Conservation (phyloP, 2,329 filamentous ascomycete species). For the Aspergillus thermomutatus region DNA sequence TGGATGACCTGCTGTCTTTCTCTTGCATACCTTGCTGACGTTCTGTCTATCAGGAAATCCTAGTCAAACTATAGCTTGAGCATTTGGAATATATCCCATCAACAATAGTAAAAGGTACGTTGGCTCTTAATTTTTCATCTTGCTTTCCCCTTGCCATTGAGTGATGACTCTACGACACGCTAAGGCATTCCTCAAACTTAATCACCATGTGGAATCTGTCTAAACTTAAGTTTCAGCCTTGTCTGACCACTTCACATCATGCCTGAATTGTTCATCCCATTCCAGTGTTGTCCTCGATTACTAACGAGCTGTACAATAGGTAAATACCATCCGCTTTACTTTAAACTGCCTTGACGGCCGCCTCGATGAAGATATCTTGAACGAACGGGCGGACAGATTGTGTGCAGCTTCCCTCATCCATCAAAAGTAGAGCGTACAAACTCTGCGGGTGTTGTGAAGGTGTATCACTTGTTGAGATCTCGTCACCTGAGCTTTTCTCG, state of each 20-base stretch:
- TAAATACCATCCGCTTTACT: conserved; percentile 24
- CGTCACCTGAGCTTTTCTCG: conserved; percentile 56
- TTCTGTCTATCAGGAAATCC: background rate
- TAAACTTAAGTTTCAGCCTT: conserved; percentile 65
- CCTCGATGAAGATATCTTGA: conserved; percentile 60
- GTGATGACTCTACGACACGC: conserved; percentile 63
- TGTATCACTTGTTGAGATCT: conserved; percentile 65
- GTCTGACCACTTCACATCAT: conserved; percentile 50
- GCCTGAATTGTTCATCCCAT: conserved; percentile 15
- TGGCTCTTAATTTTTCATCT: conserved; percentile 7
- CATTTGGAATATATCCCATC: background rate
- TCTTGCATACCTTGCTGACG: conserved; percentile 3
- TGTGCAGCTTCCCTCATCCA: conserved; percentile 50
- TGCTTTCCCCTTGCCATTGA: conserved; percentile 26
- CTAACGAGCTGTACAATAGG: conserved; percentile 33
- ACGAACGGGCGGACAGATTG: conserved; percentile 68
- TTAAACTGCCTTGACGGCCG: conserved; percentile 15
- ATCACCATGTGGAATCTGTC: conserved; percentile 63
- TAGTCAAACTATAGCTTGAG: background rate
- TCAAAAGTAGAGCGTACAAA: conserved; percentile 61
- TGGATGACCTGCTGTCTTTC: conserved; percentile 7
- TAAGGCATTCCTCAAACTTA: conserved; percentile 69
- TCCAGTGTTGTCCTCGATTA: conserved; percentile 18
- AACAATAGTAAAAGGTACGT: conserved; percentile 44
- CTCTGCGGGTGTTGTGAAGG: conserved; percentile 53